Evolutionary conservation across 768 basidiomycete genomes (phyloP).

Genomic region (Xanthoconium purpureum): DNA sequence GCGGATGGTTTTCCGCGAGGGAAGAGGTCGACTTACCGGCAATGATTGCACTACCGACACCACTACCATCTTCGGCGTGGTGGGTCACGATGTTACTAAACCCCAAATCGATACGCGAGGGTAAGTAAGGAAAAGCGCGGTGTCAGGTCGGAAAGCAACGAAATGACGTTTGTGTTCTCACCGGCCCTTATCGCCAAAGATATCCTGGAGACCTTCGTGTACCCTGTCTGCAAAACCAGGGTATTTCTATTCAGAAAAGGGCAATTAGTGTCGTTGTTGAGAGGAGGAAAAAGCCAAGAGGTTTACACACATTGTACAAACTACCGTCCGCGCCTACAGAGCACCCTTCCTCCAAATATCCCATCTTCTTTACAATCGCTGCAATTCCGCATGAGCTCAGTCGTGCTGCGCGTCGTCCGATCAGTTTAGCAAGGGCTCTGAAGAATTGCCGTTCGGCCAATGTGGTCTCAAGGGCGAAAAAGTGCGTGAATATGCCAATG

Average conservation of each 20-base stretch:
- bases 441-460: constrained; percentile 97
- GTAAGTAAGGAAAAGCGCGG: constrained; percentile 18
- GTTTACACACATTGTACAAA: constrained; percentile 77
- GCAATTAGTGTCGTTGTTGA: background rate
- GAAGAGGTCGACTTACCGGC: constrained; percentile 50
- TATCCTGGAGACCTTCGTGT: constrained; percentile 88
- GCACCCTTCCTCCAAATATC: constrained; percentile 88
- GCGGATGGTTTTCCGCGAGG: background rate
- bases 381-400: constrained; percentile 95
- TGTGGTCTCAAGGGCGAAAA: constrained; percentile 95
- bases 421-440: constrained; percentile 86
- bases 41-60: constrained; percentile 96
- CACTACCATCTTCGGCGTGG: constrained; percentile 57
- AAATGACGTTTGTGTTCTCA: constrained; percentile 36
- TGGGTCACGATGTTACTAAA: constrained; percentile 31
- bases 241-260: constrained; percentile 72
- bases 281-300: background rate
- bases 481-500: constrained; percentile 96
- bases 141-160: background rate
- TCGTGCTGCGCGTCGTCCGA: constrained; percentile 86
- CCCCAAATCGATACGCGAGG: constrained; percentile 66
- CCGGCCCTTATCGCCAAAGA: constrained; percentile 96
- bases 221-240: constrained; percentile 92
- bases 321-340: constrained; percentile 89
- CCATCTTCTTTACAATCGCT: constrained; percentile 93